Evolutionary conservation across 257 asterid species (phyloP).

Genomic region (Solanum arcanum): DNA sequence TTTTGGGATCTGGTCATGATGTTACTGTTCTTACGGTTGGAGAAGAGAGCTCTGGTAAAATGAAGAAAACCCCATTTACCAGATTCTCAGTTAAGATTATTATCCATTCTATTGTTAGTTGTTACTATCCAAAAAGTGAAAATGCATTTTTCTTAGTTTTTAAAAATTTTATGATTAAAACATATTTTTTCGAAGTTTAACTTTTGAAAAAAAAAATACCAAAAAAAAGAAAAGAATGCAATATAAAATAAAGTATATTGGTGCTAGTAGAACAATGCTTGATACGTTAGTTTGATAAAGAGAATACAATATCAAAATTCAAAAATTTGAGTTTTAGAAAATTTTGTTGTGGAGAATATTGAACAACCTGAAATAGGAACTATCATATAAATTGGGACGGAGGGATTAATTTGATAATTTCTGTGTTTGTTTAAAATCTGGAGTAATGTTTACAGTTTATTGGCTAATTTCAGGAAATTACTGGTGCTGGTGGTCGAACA

Average conservation of each 20-base stretch:
- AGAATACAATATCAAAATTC: not conserved
- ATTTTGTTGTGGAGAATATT: not conserved
- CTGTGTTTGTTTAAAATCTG: not conserved
- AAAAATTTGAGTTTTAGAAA: not conserved
- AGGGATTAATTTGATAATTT: not conserved
- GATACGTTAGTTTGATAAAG: not conserved
- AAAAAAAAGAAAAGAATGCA: not conserved
- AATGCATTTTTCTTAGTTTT: too few relatives aligned
- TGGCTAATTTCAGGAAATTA: slow-evolving; percentile 59
- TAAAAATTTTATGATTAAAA: too few relatives aligned
- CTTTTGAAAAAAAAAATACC: not conserved
- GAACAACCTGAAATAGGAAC: not conserved
- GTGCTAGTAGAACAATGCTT: not conserved
- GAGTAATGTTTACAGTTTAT: not conserved
- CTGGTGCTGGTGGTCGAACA: slow-evolving; percentile 71
- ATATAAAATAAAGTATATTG: not conserved
- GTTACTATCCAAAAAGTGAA: not conserved
- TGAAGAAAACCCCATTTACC: slow-evolving; percentile 96
- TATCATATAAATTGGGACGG: not conserved
- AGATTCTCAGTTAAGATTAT: slow-evolving; percentile 63
- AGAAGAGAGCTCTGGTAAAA: slow-evolving; percentile 83
- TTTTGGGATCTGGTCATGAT: slow-evolving; percentile 60
- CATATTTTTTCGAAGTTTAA: not conserved
- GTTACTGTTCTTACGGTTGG: slow-evolving; percentile 85
- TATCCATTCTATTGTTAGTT: not conserved